Evolutionary conservation across 177 flowering plant genomes (phyloP).

Genomic region (Vitis hybrid): DNA sequence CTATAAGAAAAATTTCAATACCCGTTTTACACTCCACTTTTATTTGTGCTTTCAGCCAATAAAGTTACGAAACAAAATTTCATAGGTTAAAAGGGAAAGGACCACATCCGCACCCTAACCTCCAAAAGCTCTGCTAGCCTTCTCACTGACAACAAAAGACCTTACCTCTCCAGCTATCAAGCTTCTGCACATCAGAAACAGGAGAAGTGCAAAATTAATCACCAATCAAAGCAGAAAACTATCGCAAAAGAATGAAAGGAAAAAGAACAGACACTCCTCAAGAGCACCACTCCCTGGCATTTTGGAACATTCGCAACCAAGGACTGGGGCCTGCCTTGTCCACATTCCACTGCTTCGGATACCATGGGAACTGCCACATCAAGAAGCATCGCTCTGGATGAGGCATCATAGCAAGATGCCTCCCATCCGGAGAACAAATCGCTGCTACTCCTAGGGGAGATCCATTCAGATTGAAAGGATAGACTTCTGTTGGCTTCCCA

Average conservation of each 20-base stretch:
- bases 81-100: not conserved
- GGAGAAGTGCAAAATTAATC: not conserved
- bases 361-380: slow-evolving; percentile 98
- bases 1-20: not conserved
- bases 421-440: slow-evolving; percentile 74
- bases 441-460: slow-evolving; percentile 89
- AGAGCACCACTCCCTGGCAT: slow-evolving; percentile 87
- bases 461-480: slow-evolving; percentile 89
- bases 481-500: slow-evolving; percentile 68
- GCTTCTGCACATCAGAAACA: not conserved
- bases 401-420: slow-evolving; percentile 96
- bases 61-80: not conserved
- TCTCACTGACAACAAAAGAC: not conserved
- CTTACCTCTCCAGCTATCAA: not conserved
- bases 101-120: not conserved
- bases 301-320: slow-evolving; percentile 84
- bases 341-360: slow-evolving; percentile 75
- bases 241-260: not conserved
- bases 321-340: slow-evolving; percentile 88
- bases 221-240: not conserved
- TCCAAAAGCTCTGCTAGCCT: not conserved
- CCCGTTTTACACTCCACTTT: not conserved
- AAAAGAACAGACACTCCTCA: slow-evolving; percentile 9
- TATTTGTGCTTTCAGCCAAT: not conserved
- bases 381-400: slow-evolving; percentile 96